A percentile compares a stretch with the other conserved stretches of the same genome.
phyloP scores from a whole-genome alignment of 495 filamentous ascomycete species.

The Podospora sp. region DNA sequence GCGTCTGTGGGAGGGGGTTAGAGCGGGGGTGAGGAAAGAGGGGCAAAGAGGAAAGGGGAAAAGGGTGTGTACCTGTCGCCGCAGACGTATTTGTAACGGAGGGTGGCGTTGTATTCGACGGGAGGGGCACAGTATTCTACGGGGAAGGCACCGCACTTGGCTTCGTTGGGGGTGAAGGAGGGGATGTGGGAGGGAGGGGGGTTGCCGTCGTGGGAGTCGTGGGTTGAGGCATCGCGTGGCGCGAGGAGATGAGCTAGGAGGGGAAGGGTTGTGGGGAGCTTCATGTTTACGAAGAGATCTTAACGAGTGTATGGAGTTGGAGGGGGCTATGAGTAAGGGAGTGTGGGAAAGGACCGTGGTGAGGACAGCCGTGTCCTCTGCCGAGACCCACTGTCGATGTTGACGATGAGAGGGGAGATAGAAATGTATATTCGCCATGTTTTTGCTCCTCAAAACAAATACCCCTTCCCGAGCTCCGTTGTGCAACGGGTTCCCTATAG shows the following conservation, averaged over 20 bases:
- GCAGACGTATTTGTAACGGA: slow-evolving; percentile 44
- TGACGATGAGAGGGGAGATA: neutral
- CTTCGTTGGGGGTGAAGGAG: neutral
- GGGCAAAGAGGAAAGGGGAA: neutral
- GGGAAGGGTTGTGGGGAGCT: neutral
- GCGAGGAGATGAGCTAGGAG: neutral
- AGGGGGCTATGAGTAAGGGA: neutral
- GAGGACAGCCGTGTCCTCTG: neutral
- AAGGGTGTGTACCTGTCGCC: slow-evolving; percentile 36
- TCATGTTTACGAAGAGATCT: neutral
- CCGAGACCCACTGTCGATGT: neutral
- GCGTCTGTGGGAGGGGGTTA: slow-evolving; percentile 22
- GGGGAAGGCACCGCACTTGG: slow-evolving; percentile 3
- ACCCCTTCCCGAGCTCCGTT: no score
- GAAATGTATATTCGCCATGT: neutral
- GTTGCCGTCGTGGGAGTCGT: neutral
- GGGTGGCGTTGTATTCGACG: slow-evolving; percentile 37
- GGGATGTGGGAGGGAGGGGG: neutral
- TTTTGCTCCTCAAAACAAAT: neutral
- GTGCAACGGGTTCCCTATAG: no score
- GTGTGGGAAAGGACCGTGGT: neutral
- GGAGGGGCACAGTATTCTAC: slow-evolving; percentile 36
- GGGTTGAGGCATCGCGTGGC: neutral
- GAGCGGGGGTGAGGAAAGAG: neutral
- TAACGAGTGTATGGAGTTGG: neutral